Base-by-base conservation (phyloP, 2,329 filamentous ascomycete species). In the Colletotrichum phormii region DNA sequence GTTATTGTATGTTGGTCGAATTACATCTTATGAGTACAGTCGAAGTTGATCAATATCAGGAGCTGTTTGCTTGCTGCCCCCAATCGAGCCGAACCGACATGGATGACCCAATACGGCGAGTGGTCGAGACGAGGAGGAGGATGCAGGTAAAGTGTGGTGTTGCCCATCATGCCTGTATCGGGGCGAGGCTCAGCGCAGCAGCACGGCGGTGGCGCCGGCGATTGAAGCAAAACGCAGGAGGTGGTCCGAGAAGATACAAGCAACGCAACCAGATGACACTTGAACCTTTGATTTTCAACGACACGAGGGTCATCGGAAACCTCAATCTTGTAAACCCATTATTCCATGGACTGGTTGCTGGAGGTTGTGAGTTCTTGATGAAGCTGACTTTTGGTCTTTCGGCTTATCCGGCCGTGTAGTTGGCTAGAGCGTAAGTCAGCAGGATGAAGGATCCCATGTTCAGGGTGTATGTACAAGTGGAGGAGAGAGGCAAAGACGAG, bases 121-220 rank as follows among this genome's bases (percentile, higher is more conserved):
- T 6, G n/a, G 42, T 29, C 53, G 51, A 51, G 60, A n/a, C 22
- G 37, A 64, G 31, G 29, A 9, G 13, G 35, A 55, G 24, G 54
- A 42, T 61, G 54, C 59, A 61, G 18, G 26, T 35, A 53, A 24
- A 42, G 58, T 33, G 46, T 64, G 65, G 66, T 60, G 60, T 55
- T 61, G 65, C 26, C 46, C 26, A 55, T 61, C 55, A 64, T 70
- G 66, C 33, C 60, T 70, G 33, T 64, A 70, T 72, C 53, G 70
- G 66, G 60, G 66, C 70, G 65, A 72, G 60, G 65, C 60, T 72
- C 70, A 60, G 70, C 54, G 26, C 60, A 68, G 49, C 59, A 69
- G 37, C 8, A 69, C 31, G 33, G 33, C 22, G 33, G 65, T 72
- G 54, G 64, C 65, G 59, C 49, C 64, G 24, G 29, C 37, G 29